phyloP scores from a whole-genome alignment of 257 asterid species.

The Primulina eburnea region DNA sequence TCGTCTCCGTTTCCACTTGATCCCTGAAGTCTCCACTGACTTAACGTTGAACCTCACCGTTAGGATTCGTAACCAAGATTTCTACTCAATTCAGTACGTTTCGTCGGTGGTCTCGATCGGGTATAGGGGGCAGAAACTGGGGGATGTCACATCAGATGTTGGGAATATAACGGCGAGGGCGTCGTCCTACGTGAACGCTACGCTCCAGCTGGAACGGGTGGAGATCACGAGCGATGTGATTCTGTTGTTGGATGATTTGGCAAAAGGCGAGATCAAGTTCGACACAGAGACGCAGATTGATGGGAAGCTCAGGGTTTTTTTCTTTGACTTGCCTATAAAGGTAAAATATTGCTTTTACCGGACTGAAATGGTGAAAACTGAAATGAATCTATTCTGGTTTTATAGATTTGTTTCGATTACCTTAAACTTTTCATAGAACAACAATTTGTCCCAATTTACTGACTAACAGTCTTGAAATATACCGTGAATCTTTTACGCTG shows the following conservation, averaged over 20 bases:
- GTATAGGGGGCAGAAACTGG: constrained; percentile 69
- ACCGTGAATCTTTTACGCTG: background rate
- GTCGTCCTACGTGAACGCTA: constrained; percentile 59
- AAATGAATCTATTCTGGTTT: background rate
- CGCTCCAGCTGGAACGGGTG: constrained; percentile 55
- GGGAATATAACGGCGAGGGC: constrained; percentile 66
- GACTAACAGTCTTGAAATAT: background rate
- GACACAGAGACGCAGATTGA: constrained; percentile 58
- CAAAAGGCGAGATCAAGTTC: constrained; percentile 54
- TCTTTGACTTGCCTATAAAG: constrained; percentile 62
- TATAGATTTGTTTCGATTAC: background rate
- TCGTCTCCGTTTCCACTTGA: constrained; percentile 42
- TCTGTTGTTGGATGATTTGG: constrained; percentile 61
- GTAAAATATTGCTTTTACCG: constrained; percentile 26
- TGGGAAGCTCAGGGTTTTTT: constrained; percentile 61
- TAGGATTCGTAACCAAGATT: constrained; percentile 62
- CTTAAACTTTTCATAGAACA: background rate
- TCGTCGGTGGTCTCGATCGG: constrained; percentile 47
- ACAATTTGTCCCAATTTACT: background rate
- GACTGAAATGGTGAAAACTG: background rate
- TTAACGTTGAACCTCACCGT: constrained; percentile 56
- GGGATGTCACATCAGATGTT: constrained; percentile 45
- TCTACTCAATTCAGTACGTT: constrained; percentile 60
- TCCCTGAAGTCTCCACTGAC: constrained; percentile 54
- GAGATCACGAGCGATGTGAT: constrained; percentile 49